Evolutionary conservation across 257 asterid species (phyloP).

Genomic region (Knoxia roxburghii): DNA sequence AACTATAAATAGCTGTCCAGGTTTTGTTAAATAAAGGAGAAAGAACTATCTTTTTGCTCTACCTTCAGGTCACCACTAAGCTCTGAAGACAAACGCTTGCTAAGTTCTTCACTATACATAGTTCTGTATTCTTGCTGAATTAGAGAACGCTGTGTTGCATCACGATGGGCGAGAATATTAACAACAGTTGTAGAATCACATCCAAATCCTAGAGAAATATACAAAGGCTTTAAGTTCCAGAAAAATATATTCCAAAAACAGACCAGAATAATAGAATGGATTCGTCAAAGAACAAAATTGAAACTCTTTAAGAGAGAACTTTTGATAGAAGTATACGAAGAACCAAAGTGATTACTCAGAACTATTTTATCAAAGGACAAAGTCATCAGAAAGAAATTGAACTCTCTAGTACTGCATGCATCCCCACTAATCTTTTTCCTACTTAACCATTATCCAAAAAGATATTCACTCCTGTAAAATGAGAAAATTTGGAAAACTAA

Average conservation of each 20-base stretch:
- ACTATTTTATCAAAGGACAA: neutral
- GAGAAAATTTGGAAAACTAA: neutral
- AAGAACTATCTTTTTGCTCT: neutral
- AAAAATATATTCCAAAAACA: neutral
- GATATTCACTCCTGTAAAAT: neutral
- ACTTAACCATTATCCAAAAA: neutral
- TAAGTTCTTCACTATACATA: conserved; percentile 65
- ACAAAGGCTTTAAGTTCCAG: conserved; percentile 2
- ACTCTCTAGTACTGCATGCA: neutral
- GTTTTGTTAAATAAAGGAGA: neutral
- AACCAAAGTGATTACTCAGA: no score
- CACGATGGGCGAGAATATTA: conserved; percentile 80
- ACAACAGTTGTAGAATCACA: conserved; percentile 77
- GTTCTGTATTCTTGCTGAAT: conserved; percentile 74
- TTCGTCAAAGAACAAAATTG: no score
- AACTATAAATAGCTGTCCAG: neutral
- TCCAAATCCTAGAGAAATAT: conserved; percentile 63
- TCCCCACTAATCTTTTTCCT: neutral
- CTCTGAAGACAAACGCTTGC: conserved; percentile 69
- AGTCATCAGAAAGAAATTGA: neutral
- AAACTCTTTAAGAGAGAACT: no score
- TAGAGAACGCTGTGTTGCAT: conserved; percentile 73
- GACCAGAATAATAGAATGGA: neutral
- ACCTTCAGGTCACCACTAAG: conserved; percentile 83
- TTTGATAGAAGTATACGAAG: neutral